Evolutionary conservation across 1,284 basidiomycete genomes (phyloP).

Genomic region (Neotropicomus parvogracilis): DNA sequence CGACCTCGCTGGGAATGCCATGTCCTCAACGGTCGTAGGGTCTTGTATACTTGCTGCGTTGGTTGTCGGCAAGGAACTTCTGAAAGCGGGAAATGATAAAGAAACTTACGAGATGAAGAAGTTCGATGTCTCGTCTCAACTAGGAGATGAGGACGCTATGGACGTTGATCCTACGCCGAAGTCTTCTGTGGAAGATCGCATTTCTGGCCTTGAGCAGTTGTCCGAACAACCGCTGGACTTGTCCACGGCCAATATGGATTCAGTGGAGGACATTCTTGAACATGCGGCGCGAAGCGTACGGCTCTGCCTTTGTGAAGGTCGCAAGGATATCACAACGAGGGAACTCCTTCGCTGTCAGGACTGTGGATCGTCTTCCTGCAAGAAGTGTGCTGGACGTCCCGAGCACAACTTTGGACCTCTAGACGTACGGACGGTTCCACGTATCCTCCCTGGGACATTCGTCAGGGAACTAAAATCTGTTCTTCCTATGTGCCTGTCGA

Average conservation of each 20-base stretch:
- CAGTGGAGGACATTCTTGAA: conserved; percentile 57
- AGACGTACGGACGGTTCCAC: conserved; percentile 46
- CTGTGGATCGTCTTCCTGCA: conserved; percentile 80
- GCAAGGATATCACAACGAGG: conserved; percentile 71
- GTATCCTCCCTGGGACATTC: conserved; percentile 70
- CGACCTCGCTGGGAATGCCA: conserved; percentile 93
- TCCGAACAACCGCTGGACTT: conserved; percentile 64
- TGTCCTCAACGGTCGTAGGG: conserved; percentile 95
- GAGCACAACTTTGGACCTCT: conserved; percentile 72
- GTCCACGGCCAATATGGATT: conserved; percentile 46
- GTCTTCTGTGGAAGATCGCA: conserved; percentile 43
- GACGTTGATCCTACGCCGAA: conserved; percentile 40
- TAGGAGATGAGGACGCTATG: conserved; percentile 42
- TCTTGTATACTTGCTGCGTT: conserved; percentile 85
- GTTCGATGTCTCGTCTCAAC: conserved; percentile 37
- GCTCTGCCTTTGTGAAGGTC: conserved; percentile 87
- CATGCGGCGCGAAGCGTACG: conserved; percentile 72
- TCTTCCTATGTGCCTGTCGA: conserved; percentile 82
- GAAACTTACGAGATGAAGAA: conserved; percentile 63
- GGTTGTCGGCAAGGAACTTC: conserved; percentile 58
- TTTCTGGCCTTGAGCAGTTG: conserved; percentile 72
- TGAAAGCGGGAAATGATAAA: conserved; percentile 61
- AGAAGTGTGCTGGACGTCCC: conserved; percentile 85
- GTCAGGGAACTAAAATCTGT: conserved; percentile 72
- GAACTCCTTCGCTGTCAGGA: conserved; percentile 69